phyloP scores from a whole-genome alignment of 1,139 yeast species.

The Pneumocystis murina region DNA sequence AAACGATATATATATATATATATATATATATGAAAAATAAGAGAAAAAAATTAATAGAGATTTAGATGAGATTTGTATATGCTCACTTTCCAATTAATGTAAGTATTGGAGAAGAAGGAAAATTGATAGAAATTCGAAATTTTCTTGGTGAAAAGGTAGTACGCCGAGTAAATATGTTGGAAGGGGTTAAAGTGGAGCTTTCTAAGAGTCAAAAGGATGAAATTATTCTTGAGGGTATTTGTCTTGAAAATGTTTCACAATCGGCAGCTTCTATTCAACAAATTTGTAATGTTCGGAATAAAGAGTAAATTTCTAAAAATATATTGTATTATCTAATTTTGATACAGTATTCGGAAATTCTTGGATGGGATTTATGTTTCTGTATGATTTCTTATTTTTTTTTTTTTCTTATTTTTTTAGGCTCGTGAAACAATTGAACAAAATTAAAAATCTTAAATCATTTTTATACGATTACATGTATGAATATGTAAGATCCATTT shows the following conservation, averaged over 20 bases:
- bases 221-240: constrained; percentile 84
- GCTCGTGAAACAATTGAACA: not conserved
- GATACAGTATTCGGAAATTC: not conserved
- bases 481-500: too few relatives aligned
- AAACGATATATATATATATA: constrained; percentile 38
- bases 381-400: not conserved
- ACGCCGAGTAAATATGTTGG: constrained; percentile 68
- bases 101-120: constrained; percentile 66
- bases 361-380: constrained; percentile 1
- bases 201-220: constrained; percentile 88
- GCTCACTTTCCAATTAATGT: constrained; percentile 99
- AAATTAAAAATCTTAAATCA: not conserved
- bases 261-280: constrained; percentile 98
- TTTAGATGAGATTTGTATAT: constrained; percentile 99
- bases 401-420: not conserved
- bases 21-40: not conserved
- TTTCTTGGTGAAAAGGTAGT: constrained; percentile 98
- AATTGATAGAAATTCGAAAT: constrained; percentile 90
- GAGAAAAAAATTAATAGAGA: constrained; percentile 49
- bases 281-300: constrained; percentile 97
- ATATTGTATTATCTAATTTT: not conserved
- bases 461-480: too few relatives aligned
- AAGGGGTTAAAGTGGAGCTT: constrained; percentile 78
- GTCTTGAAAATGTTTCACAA: constrained; percentile 95
- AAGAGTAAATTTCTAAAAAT: constrained; percentile 38